These are phyloP conservation scores for Exophiala xenobiotica DNA, from an alignment of 2,329 filamentous ascomycete species.

Conservation along the genomic window DNA sequence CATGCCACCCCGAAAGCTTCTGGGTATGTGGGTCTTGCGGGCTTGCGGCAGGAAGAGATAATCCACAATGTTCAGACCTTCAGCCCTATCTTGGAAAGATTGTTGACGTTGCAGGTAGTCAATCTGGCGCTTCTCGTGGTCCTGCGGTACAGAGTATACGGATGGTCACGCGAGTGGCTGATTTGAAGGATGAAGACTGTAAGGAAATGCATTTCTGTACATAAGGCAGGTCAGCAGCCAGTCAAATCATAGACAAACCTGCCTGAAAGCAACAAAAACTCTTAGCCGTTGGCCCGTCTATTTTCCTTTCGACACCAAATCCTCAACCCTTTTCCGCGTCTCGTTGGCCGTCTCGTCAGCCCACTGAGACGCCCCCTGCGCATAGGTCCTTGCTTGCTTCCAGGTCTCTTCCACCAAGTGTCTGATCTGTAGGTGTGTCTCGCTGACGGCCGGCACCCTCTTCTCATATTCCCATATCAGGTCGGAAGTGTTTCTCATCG, in stretches of 20 bases:
- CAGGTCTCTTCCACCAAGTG: constrained; percentile 68
- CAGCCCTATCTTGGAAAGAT: no score
- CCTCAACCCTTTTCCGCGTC: constrained; percentile 28
- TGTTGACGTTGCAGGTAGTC: no score
- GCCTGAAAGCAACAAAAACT: not conserved
- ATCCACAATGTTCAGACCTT: no score
- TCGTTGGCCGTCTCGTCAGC: constrained; percentile 25
- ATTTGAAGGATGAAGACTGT: not conserved
- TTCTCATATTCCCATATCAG: constrained; percentile 92
- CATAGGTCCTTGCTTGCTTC: constrained; percentile 32
- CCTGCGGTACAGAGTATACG: no score
- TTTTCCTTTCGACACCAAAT: constrained; percentile 29
- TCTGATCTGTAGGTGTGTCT: constrained; percentile 72
- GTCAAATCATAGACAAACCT: constrained; percentile 1
- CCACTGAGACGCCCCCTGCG: constrained; percentile 21
- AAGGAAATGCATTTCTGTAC: constrained; percentile 10
- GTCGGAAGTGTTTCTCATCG: constrained; percentile 83
- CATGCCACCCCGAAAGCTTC: no score
- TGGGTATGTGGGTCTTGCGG: no score
- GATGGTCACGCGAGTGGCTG: not conserved
- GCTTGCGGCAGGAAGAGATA: no score
- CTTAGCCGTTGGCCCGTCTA: constrained; percentile 9
- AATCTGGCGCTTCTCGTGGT: no score
- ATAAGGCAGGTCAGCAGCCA: constrained; percentile 3
- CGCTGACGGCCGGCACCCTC: constrained; percentile 76